phyloP scores from a whole-genome alignment of 768 basidiomycete genomes.

The Austroboletus festivus region DNA sequence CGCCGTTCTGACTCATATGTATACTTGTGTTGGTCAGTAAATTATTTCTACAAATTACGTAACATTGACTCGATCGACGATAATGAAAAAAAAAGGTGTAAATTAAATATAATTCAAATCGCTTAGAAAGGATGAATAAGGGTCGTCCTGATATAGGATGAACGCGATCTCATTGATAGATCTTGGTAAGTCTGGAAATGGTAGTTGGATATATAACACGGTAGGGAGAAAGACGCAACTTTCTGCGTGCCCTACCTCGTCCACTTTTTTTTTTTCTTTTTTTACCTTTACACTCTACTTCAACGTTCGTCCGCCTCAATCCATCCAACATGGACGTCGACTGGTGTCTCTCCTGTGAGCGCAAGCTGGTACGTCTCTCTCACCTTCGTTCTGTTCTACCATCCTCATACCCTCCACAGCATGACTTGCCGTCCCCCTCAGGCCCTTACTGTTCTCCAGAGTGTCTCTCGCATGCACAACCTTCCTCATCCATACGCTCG shows the following conservation, averaged over 20 bases:
- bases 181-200: constrained; percentile 18
- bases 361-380: constrained; percentile 47
- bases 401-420: constrained; percentile 12
- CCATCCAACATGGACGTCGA: constrained; percentile 58
- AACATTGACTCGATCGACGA: constrained; percentile 31
- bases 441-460: constrained; percentile 57
- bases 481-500: constrained; percentile 26
- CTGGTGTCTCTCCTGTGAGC: constrained; percentile 69
- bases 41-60: constrained; percentile 20
- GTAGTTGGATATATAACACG: constrained; percentile 31
- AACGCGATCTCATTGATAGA: constrained; percentile 19
- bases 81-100: constrained; percentile 27
- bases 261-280: constrained; percentile 11
- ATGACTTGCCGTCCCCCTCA: constrained; percentile 26
- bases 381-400: not conserved
- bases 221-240: constrained; percentile 1
- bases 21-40: constrained; percentile 4
- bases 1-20: constrained; percentile 18
- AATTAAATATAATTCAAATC: constrained; percentile 36
- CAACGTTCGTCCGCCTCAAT: not conserved
- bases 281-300: not conserved
- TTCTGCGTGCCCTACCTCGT: constrained; percentile 19
- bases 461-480: constrained; percentile 36
- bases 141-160: constrained; percentile 16
- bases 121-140: constrained; percentile 13